phyloP scores from a whole-genome alignment of 768 basidiomycete genomes.

The Erythrobasidium yunnanense region DNA sequence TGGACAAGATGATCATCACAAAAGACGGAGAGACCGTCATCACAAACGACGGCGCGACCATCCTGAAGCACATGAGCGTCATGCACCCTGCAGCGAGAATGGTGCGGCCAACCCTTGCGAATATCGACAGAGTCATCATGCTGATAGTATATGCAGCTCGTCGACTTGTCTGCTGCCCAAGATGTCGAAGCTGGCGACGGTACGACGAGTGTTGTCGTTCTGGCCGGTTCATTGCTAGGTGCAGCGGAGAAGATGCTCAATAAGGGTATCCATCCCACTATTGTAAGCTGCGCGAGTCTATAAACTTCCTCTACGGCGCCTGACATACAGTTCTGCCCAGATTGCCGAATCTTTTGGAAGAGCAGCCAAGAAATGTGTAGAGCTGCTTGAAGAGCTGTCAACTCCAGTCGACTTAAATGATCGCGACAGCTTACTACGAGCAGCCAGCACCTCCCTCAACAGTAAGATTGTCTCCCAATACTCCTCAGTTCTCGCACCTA shows the following conservation, averaged over 20 bases:
- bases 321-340: too few relatives aligned
- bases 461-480: conserved; percentile 99
- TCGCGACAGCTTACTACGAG: conserved; percentile 68
- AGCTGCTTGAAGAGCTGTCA: conserved; percentile 84
- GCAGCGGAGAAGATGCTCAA: conserved; percentile 93
- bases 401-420: conserved; percentile 84
- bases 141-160: conserved; percentile 52
- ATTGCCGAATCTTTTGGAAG: conserved; percentile 90
- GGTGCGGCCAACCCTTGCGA: conserved; percentile 47
- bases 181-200: conserved; percentile 98
- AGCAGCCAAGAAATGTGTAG: conserved; percentile 83
- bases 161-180: conserved; percentile 93
- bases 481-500: conserved; percentile 93
- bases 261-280: conserved; percentile 89
- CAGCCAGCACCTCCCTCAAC: conserved; percentile 88
- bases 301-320: too few relatives aligned
- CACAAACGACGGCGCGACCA: conserved; percentile 98
- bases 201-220: conserved; percentile 90
- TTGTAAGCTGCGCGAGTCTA: conserved; percentile 40
- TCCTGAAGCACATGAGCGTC: conserved; percentile 86
- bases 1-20: conserved; percentile 93
- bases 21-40: conserved; percentile 92
- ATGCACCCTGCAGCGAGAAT: conserved; percentile 97
- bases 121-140: neutral
- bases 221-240: conserved; percentile 81